A percentile compares a stretch with the other conserved stretches of the same genome.
Conservation (phyloP, 1,139 yeast species). For the Pneumocystis sp. region DNA sequence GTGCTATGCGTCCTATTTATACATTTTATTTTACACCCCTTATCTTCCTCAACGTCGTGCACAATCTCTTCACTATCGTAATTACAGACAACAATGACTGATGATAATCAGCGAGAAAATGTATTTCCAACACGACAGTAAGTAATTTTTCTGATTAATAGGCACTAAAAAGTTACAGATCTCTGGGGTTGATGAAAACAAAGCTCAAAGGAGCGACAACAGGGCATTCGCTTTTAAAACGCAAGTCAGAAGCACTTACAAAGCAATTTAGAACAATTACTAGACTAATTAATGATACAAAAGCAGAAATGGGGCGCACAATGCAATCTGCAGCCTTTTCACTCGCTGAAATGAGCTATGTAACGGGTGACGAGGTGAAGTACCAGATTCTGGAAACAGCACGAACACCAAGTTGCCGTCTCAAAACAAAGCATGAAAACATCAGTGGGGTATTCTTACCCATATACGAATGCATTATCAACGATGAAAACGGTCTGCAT, state of each 20-base stretch:
- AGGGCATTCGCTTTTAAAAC: conserved; percentile 82
- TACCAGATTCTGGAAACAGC: conserved; percentile 94
- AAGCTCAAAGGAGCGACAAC: conserved; percentile 95
- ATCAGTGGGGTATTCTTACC: conserved; percentile 93
- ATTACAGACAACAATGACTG: background rate
- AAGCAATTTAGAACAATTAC: conserved; percentile 93
- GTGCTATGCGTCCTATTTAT: too few species aligned
- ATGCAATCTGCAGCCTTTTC: conserved; percentile 98
- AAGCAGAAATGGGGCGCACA: conserved; percentile 92
- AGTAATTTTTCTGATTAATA: background rate
- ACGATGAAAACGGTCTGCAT: conserved; percentile 28
- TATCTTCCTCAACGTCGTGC: background rate
- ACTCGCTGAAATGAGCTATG: conserved; percentile 90
- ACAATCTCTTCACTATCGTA: background rate
- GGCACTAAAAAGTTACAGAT: conserved; percentile 27
- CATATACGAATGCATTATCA: conserved; percentile 43
- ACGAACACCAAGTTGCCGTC: conserved; percentile 70
- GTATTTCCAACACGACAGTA: conserved; percentile 79
- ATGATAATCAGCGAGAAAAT: conserved; percentile 3
- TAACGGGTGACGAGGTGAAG: conserved; percentile 88
- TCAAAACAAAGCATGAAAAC: conserved; percentile 84
- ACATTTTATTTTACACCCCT: background rate
- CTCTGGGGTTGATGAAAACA: conserved; percentile 84
- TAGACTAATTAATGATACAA: conserved; percentile 84
- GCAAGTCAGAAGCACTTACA: conserved; percentile 93